A percentile compares a stretch with the other conserved stretches of the same genome.
Conservation (phyloP, 768 basidiomycete species). For the Coprinopsis strossmayeri region DNA sequence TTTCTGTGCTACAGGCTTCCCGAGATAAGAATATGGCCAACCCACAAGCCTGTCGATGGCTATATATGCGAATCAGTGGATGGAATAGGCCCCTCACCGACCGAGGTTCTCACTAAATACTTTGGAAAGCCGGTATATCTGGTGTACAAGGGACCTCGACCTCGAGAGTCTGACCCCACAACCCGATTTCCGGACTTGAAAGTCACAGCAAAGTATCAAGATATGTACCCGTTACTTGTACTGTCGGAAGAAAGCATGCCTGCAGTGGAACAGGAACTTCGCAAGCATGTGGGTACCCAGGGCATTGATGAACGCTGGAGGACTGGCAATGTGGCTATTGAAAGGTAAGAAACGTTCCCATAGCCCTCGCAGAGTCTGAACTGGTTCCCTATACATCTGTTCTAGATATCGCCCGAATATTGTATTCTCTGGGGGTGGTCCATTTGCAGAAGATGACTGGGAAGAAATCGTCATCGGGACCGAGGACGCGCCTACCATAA, state of each 20-base stretch:
- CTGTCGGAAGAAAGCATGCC: conserved; percentile 61
- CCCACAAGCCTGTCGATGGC: conserved; percentile 46
- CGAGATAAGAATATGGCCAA: conserved; percentile 44
- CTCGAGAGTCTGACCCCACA: conserved; percentile 47
- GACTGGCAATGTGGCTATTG: conserved; percentile 41
- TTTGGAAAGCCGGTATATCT: conserved; percentile 57
- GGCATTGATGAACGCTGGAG: conserved; percentile 49
- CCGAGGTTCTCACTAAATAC: conserved; percentile 53
- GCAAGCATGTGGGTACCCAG: conserved; percentile 39
- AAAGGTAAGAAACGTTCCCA: conserved; percentile 39
- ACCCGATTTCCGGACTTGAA: conserved; percentile 49
- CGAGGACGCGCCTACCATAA: conserved; percentile 33
- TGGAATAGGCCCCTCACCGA: conserved; percentile 33
- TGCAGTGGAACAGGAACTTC: conserved; percentile 42
- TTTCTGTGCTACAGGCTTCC: conserved; percentile 44
- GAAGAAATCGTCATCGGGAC: conserved; percentile 52
- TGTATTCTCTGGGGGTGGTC: conserved; percentile 55
- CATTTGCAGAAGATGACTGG: conserved; percentile 71
- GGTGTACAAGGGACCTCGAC: conserved; percentile 56
- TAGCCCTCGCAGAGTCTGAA: not conserved
- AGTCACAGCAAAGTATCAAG: conserved; percentile 56
- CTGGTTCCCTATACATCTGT: too few relatives aligned
- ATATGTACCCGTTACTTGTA: conserved; percentile 64
- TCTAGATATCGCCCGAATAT: conserved; percentile 74
- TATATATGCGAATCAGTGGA: conserved; percentile 49